Percentiles rank a stretch among this genome's conserved stretches.
These are phyloP conservation scores for Sclerospora graminicola DNA, from an alignment of 352 stramenopile species.

Conservation along the genomic window DNA sequence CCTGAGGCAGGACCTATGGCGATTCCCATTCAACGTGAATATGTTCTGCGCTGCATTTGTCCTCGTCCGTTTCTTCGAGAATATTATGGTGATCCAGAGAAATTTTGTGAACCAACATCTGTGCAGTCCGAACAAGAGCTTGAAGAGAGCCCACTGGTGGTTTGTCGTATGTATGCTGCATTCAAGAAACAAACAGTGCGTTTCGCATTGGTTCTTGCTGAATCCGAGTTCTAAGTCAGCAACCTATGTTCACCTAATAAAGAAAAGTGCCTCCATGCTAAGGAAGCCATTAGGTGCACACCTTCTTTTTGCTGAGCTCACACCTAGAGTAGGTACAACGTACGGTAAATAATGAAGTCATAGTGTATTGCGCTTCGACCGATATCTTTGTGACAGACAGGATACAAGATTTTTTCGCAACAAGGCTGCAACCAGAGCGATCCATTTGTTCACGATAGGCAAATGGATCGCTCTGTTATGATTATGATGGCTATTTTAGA, in stretches of 20 bases:
- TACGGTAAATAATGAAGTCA: too few relatives aligned
- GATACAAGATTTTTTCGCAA: neutral
- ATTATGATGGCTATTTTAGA: slow-evolving; percentile 4
- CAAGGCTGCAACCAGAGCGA: too few relatives aligned
- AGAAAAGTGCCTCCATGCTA: too few relatives aligned
- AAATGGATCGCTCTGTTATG: slow-evolving; percentile 3
- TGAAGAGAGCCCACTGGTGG: slow-evolving; percentile 54
- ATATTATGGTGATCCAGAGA: slow-evolving; percentile 19
- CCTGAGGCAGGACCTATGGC: slow-evolving; percentile 13
- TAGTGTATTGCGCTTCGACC: too few relatives aligned
- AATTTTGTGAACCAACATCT: slow-evolving; percentile 8
- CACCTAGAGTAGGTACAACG: too few relatives aligned
- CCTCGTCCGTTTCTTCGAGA: slow-evolving; percentile 55
- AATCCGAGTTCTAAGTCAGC: slow-evolving; percentile 57
- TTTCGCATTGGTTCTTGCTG: slow-evolving; percentile 55
- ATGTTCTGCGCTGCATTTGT: slow-evolving; percentile 66
- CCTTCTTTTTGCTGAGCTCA: too few relatives aligned
- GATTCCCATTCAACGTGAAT: slow-evolving; percentile 47
- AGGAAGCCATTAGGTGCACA: too few relatives aligned
- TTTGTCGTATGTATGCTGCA: slow-evolving; percentile 72
- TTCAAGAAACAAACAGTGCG: slow-evolving; percentile 72
- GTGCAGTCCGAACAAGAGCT: slow-evolving; percentile 15
- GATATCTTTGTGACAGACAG: neutral
- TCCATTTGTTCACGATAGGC: slow-evolving; percentile 1
- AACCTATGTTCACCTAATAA: too few relatives aligned